Conservation (phyloP, 2,329 filamentous ascomycete genomes). For the Sphaerulina populicola region DNA sequence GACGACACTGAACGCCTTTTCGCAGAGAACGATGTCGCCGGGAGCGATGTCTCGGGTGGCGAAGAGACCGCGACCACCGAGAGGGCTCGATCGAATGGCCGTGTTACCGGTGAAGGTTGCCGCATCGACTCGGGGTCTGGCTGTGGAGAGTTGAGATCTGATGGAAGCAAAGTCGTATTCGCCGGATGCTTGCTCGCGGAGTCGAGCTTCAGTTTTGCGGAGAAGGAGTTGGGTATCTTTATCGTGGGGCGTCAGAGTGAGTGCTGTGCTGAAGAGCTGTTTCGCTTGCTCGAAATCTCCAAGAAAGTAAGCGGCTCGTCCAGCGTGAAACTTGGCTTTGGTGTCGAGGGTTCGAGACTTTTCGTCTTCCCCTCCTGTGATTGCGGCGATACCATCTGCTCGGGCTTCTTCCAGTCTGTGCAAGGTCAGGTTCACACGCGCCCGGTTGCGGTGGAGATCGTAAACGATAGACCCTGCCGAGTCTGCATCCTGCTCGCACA, state of each 20-base stretch:
- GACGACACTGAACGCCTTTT: constrained; percentile 23
- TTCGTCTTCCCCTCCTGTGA: constrained; percentile 7
- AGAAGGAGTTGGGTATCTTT: constrained; percentile 10
- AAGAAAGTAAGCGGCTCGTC: constrained; percentile 22
- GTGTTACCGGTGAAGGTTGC: constrained; percentile 14
- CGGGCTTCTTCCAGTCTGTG: constrained; percentile 12
- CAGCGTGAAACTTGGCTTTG: constrained; percentile 26
- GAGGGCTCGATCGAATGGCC: constrained; percentile 22
- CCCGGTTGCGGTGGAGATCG: constrained; percentile 15
- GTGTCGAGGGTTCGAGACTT: constrained; percentile 10
- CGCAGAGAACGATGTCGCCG: constrained; percentile 38
- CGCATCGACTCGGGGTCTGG: constrained; percentile 16
- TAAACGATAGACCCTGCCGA: neutral
- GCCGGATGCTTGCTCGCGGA: constrained; percentile 17
- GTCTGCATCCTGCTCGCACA: neutral
- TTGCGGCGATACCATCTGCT: constrained; percentile 9
- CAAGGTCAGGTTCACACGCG: constrained; percentile 13
- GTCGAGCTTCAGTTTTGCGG: constrained; percentile 10
- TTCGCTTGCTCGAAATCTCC: constrained; percentile 14
- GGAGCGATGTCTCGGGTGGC: constrained; percentile 33
- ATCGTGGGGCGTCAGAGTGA: constrained; percentile 15
- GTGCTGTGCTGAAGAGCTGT: constrained; percentile 6
- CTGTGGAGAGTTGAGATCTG: constrained; percentile 2
- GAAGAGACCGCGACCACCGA: constrained; percentile 38
- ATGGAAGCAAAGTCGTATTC: constrained; percentile 23